Evolutionary conservation across 805 yeast species (phyloP), one percentile per base, ranked within the genome.

Genomic region (Candida koratica): DNA sequence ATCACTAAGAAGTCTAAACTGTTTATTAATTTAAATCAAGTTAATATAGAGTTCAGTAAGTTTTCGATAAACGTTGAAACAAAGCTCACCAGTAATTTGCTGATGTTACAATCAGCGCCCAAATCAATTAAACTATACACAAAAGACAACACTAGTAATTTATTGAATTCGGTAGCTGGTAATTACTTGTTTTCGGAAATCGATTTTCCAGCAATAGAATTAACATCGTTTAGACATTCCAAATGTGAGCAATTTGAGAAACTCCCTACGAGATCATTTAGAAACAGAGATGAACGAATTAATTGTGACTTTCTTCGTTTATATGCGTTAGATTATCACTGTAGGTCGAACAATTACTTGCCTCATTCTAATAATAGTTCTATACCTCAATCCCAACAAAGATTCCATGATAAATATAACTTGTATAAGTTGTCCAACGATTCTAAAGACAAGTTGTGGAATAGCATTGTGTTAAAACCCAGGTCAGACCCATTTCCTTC

Each of bases 361-460:
- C 60, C 62, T 4, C 52, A 44, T 29, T 19, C 41, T 5, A 33
- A 34, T 29, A 36, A 39, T 3, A 53, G 52, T 19, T 24, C 45
- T 20, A 38, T 41, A 14, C 40, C 40, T 6, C 29, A 46, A 32
- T 25, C 47, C 9, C 36, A 39, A 13, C 43, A 43, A 15, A 53
- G 56, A 22, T 63, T 65, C 49, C 58, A 52, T 54, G 28, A 42
- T 17, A 33, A 40, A 17, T 40, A 54, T 36, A 50, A 60, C 37
- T 37, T 58, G 11, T 46, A 46, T 30, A 64, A 58, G 32, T 45
- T 75, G 15, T 72, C 73, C 1, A 49, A 61, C 6, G 38, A 63
- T 12, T 63, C 75, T 3, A 57, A 75, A 36, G 75, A 74, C 29
- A 69, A 73, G 47, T 52, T 77, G 30, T 76, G 80, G 80, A 60